Conservation (phyloP, 1,284 basidiomycete species). For the Ceratobasidium sp. region DNA sequence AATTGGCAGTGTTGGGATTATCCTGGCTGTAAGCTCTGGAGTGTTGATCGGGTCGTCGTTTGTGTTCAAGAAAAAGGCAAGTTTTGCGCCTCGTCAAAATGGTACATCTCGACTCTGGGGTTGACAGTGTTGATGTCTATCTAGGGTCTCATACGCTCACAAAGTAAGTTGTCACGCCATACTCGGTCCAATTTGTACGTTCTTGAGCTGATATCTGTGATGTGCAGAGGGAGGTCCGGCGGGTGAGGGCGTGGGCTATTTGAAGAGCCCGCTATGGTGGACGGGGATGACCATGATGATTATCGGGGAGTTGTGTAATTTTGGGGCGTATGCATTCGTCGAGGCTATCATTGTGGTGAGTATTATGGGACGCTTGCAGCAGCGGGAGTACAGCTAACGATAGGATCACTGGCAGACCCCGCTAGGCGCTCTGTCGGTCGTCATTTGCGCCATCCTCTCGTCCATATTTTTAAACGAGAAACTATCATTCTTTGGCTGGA, state of each 20-base stretch:
- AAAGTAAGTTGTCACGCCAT: constrained; percentile 37
- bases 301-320: constrained; percentile 61
- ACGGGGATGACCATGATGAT: constrained; percentile 66
- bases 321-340: constrained; percentile 64
- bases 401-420: constrained; percentile 64
- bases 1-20: constrained; percentile 60
- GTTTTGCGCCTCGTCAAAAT: neutral
- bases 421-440: constrained; percentile 77
- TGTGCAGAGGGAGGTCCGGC: constrained; percentile 63
- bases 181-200: neutral
- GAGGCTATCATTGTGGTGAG: constrained; percentile 66
- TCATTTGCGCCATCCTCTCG: constrained; percentile 79
- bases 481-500: constrained; percentile 71
- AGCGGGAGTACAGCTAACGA: too few species aligned
- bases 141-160: constrained; percentile 47
- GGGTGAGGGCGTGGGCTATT: constrained; percentile 76
- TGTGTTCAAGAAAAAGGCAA: constrained; percentile 72
- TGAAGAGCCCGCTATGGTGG: constrained; percentile 73
- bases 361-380: too few species aligned
- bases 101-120: neutral
- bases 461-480: constrained; percentile 76
- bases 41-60: constrained; percentile 72
- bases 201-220: constrained; percentile 51
- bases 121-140: constrained; percentile 15
- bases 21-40: constrained; percentile 71